Conservation (phyloP, 179 eudicot genomes). For the Silene noctiflora region DNA sequence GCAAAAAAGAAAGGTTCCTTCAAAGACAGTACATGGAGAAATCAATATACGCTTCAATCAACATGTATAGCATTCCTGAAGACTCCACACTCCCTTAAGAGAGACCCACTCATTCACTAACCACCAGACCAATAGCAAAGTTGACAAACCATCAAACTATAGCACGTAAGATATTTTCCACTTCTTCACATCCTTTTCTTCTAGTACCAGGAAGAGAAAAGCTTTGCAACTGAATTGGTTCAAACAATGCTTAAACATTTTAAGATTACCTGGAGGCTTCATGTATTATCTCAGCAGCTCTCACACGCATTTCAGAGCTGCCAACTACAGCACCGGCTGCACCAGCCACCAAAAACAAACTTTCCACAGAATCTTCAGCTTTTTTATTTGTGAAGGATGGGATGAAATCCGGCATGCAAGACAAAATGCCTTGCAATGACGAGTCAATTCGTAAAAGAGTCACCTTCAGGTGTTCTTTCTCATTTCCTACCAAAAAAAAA, state of each 20-base stretch:
- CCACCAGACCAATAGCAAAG: constrained; percentile 9
- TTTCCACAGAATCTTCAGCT: constrained; percentile 46
- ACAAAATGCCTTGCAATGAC: constrained; percentile 89
- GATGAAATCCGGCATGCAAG: constrained; percentile 95
- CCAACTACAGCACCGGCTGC: constrained; percentile 86
- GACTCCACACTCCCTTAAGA: background rate
- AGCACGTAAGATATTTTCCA: background rate
- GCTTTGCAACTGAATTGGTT: constrained; percentile 5
- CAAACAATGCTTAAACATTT: constrained; percentile 6
- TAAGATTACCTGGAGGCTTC: constrained; percentile 68
- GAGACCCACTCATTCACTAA: constrained; percentile 2
- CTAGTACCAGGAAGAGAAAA: background rate
- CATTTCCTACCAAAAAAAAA: constrained; percentile 58
- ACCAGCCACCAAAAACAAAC: constrained; percentile 77
- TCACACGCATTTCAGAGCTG: constrained; percentile 67
- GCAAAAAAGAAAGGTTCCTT: too few relatives aligned
- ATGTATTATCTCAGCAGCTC: constrained; percentile 80
- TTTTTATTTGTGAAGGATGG: constrained; percentile 54
- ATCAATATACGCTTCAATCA: background rate
- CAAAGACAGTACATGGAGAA: background rate
- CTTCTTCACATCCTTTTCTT: background rate
- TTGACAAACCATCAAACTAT: constrained; percentile 8
- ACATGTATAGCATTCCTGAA: background rate
- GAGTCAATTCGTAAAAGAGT: constrained; percentile 89
- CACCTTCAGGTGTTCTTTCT: constrained; percentile 97